Evolutionary conservation across 805 yeast genomes (phyloP).

Genomic region (Yamadazyma sp.): DNA sequence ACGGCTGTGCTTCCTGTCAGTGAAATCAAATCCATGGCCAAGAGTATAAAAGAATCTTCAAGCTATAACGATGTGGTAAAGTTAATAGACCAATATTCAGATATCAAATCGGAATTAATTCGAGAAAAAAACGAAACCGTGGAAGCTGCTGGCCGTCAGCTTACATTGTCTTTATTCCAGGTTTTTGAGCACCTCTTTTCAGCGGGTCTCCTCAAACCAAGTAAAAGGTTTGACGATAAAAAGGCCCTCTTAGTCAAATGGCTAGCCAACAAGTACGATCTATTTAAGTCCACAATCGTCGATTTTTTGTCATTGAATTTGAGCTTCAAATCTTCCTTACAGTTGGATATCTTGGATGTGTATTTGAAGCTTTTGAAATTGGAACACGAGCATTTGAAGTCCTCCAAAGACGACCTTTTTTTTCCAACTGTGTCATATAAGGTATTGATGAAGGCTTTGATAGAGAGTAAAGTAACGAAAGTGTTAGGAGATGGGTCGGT

Average conservation of each 20-base stretch:
- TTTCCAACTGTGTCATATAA: constrained; percentile 61
- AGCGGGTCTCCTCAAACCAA: constrained; percentile 38
- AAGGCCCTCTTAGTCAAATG: constrained; percentile 56
- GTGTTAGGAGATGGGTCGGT: constrained; percentile 47
- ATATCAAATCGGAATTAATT: constrained; percentile 19
- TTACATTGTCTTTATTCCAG: constrained; percentile 43
- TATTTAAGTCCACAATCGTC: constrained; percentile 48
- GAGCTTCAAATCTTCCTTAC: constrained; percentile 50
- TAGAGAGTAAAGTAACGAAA: constrained; percentile 33
- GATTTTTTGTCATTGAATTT: constrained; percentile 39
- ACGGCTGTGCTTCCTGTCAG: constrained; percentile 18
- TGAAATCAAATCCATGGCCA: constrained; percentile 24
- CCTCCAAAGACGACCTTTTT: constrained; percentile 51
- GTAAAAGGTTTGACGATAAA: constrained; percentile 41
- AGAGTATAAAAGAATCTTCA: constrained; percentile 42
- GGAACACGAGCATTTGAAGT: constrained; percentile 55
- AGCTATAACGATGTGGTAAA: constrained; percentile 53
- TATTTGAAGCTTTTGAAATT: constrained; percentile 53
- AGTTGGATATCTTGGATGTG: constrained; percentile 53
- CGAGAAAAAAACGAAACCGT: constrained; percentile 19
- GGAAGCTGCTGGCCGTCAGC: constrained; percentile 38
- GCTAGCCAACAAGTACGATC: constrained; percentile 58
- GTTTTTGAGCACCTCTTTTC: constrained; percentile 50
- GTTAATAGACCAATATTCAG: constrained; percentile 42
- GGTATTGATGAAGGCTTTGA: constrained; percentile 34